A percentile compares a stretch with the other conserved stretches of the same genome.
phyloP scores from a whole-genome alignment of 768 basidiomycete species.

The Amanita exitialis region DNA sequence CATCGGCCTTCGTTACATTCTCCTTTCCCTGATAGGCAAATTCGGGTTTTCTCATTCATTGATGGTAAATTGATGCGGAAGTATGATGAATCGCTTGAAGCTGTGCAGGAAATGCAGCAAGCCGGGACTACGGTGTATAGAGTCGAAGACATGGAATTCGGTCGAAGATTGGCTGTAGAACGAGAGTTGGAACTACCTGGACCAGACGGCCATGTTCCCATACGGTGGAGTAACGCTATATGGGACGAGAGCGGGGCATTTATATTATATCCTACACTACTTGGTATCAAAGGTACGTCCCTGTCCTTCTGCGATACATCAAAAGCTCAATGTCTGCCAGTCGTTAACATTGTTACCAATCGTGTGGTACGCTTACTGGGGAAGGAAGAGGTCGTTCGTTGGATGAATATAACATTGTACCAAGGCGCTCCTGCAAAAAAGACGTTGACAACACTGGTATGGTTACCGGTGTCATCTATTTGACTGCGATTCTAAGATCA shows the following conservation, averaged over 20 bases:
- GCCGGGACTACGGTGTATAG: slow-evolving; percentile 88
- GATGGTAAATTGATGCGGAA: slow-evolving; percentile 83
- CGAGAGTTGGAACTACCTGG: slow-evolving; percentile 81
- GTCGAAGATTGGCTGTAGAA: slow-evolving; percentile 88
- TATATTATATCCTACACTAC: slow-evolving; percentile 83
- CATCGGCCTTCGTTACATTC: slow-evolving; percentile 85
- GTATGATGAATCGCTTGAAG: slow-evolving; percentile 89
- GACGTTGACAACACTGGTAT: slow-evolving; percentile 67
- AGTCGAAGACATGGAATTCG: slow-evolving; percentile 99
- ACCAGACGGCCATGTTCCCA: slow-evolving; percentile 61
- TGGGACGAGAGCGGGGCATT: slow-evolving; percentile 99
- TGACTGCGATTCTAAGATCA: slow-evolving; percentile 6
- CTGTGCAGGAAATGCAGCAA: slow-evolving; percentile 98
- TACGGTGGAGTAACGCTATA: slow-evolving; percentile 79
- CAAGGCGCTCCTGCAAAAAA: slow-evolving; percentile 91
- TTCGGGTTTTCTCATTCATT: slow-evolving; percentile 89
- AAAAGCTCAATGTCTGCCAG: slow-evolving; percentile 26
- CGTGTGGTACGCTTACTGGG: slow-evolving; percentile 82
- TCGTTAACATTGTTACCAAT: slow-evolving; percentile 92
- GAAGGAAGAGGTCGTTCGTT: slow-evolving; percentile 89
- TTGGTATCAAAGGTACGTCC: slow-evolving; percentile 84
- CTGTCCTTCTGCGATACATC: not conserved
- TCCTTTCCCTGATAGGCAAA: slow-evolving; percentile 89
- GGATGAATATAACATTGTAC: slow-evolving; percentile 81
- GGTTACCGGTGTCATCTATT: slow-evolving; percentile 15